Base-by-base conservation (phyloP, 345 rosid species). In the Citrus australasica region DNA sequence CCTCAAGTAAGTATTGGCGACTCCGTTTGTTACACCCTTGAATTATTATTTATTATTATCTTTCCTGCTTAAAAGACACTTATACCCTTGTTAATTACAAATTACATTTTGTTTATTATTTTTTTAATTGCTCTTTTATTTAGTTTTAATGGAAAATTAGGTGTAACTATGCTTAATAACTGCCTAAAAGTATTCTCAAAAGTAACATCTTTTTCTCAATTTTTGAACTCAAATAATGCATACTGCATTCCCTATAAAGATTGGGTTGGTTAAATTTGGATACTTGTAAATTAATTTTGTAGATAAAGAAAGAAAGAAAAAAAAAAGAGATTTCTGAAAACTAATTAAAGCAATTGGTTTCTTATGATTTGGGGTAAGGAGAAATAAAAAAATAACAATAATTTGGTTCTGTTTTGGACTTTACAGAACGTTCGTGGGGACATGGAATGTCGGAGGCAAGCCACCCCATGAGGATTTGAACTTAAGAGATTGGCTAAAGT, bases 361-460 rank as follows among this genome's bases (percentile, higher is more conserved):
- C 7, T 28, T 68, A 17, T 40, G 48, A 42, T 37, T 17, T 62
- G 17, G 14, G 6, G 7, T 2, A 3, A 35, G 48, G 68, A 21
- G 21, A 24, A 67, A 40, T 61, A 13, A 42, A 17, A n/a, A 24
- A 6, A 33, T 42, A 42, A 46, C 16, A 46, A 13, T 46, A 46
- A 46, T 46, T 17, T 27, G 51, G 11, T 10, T 24, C 28, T 42
- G 35, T 46, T 72, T 27, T 14, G 77, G 27, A 19, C 9, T 46
- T 78, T 58, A 42, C 80, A 93, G 98, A 86, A 85, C 92, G 92
- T 92, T 92, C 62, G 97, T 93, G 79, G 98, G 97, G 83, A 93
- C 98, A 69, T 93, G 98, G 98, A 93, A 93, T 84, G 98, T 92
- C 46, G 98, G 97, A 73, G 98, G 98, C 73, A 89, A 87, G 79